phyloP scores from a whole-genome alignment of 306 rosid species.

The Delonix regia region DNA sequence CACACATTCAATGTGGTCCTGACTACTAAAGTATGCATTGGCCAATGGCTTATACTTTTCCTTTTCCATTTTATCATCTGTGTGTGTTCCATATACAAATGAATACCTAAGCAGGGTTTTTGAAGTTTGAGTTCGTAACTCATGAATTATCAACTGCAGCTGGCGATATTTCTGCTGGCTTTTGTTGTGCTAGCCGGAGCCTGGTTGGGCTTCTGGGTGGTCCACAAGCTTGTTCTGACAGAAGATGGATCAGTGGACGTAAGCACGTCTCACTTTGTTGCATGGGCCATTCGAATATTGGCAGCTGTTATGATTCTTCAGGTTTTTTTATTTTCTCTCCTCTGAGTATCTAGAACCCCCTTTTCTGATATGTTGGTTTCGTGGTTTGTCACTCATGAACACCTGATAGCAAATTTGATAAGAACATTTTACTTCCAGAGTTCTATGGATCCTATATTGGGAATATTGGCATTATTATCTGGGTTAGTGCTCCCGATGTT shows the following conservation, averaged over 20 bases:
- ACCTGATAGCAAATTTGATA: conserved; percentile 31
- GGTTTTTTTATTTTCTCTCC: conserved; percentile 47
- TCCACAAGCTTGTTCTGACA: conserved; percentile 72
- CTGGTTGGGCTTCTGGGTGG: conserved; percentile 95
- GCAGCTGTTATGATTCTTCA: conserved; percentile 72
- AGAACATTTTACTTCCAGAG: conserved; percentile 59
- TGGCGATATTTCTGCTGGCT: conserved; percentile 79
- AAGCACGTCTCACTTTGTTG: conserved; percentile 76
- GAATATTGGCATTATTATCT: conserved; percentile 57
- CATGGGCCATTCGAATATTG: conserved; percentile 76
- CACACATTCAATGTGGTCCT: conserved; percentile 17
- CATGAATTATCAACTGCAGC: conserved; percentile 57
- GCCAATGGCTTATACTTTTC: conserved; percentile 9
- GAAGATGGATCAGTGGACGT: conserved; percentile 86
- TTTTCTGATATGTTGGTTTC: conserved; percentile 28
- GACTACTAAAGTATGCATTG: conserved; percentile 4
- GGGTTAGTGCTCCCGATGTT: conserved; percentile 54
- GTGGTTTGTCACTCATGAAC: conserved; percentile 15
- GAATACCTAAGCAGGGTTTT: conserved; percentile 26
- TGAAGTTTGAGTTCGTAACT: conserved; percentile 31
- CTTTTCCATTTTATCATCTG: background rate
- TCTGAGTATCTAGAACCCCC: background rate
- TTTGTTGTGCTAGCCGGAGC: conserved; percentile 82
- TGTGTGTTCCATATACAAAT: conserved; percentile 21
- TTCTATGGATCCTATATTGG: conserved; percentile 77